Evolutionary conservation across 257 asterid genomes (phyloP), one percentile per base, ranked within the genome.

Genomic region (Salvia hispanica): DNA sequence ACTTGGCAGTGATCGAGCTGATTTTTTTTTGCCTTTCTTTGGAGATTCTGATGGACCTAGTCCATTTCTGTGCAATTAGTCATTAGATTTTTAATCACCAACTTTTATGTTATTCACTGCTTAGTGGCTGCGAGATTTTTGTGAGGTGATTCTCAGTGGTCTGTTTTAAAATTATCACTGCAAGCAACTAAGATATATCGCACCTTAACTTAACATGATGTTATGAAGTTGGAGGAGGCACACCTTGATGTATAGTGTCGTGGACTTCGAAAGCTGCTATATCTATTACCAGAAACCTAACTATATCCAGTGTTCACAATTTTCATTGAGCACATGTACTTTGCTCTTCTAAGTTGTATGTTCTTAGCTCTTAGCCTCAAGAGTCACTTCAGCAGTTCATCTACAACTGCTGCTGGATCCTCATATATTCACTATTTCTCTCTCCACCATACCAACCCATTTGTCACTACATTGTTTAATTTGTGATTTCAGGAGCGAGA

Each of bases 401-500:
- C 54, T 46, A 12, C 52, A 12, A 46, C 6, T 5, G 52, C 7
- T 13, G 18, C 13, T 48, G 45, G 45, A 40, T 40, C 11, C 55
- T 50, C 16, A 7, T 31, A 50, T 15, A 50, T 50, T 5, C 56
- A 50, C 12, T 25, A 25, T 25, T 25, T 25, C 11, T 50, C 31
- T 15, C 59, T 25, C 15, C 59, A 54, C 40, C 9, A 0, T 54
- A 25, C 6, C 36, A 18, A 54, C 8, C 14, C 18, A 25, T 25
- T 37, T 28, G 18, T 16, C 11, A 13, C 33, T 3, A 11, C 46
- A 52, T 53, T 37, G 33, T 16, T 57, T 58, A 56, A 18, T 61
- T 53, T 69, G 45, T 51, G 62, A 40, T 61, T 81, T 48, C 88
- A 90, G 97, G 97, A 90, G 75, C 78, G 97, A 67, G 97, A 88